phyloP scores from a whole-genome alignment of 192 early-diverging fungal genomes.

The Coemansia sp. region DNA sequence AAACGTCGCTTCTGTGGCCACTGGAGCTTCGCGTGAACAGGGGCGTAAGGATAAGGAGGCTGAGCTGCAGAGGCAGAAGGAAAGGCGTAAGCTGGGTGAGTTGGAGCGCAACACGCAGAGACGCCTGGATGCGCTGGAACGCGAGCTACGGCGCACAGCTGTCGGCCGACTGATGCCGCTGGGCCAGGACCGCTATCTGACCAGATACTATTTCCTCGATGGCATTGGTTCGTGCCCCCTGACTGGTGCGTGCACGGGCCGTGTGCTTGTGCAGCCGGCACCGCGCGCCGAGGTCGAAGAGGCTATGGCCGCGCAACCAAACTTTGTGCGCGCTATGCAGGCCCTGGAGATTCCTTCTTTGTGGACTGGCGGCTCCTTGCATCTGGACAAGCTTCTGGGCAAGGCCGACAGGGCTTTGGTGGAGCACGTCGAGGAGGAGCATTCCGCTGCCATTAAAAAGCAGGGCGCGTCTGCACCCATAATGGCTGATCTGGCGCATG shows the following conservation, averaged over 20 bases:
- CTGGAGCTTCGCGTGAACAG: constrained; percentile 16
- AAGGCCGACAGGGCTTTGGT: not conserved
- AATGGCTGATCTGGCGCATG: not conserved
- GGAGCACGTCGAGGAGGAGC: constrained; percentile 14
- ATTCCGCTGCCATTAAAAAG: too few relatives aligned
- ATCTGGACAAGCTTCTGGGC: not conserved
- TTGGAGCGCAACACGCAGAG: constrained; percentile 25
- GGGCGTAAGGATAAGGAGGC: constrained; percentile 37
- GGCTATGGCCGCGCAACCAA: constrained; percentile 10
- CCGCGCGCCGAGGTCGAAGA: constrained; percentile 37
- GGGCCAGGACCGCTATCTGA: constrained; percentile 81
- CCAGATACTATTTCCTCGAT: constrained; percentile 91
- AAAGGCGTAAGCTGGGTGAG: constrained; percentile 44
- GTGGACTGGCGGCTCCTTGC: constrained; percentile 18
- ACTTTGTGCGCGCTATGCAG: constrained; percentile 19
- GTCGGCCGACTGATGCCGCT: constrained; percentile 68
- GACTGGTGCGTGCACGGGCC: constrained; percentile 53
- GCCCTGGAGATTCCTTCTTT: constrained; percentile 46
- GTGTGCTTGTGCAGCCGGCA: constrained; percentile 59
- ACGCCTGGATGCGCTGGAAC: constrained; percentile 62
- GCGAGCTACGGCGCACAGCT: constrained; percentile 60
- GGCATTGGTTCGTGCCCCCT: constrained; percentile 57
- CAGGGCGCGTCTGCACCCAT: too few relatives aligned
- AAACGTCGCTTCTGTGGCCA: constrained; percentile 2
- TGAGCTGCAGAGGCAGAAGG: constrained; percentile 40